Percentiles rank a stretch among this genome's conserved stretches.
Conservation (phyloP, 2,329 filamentous ascomycete genomes). For the Penicillium sp. region DNA sequence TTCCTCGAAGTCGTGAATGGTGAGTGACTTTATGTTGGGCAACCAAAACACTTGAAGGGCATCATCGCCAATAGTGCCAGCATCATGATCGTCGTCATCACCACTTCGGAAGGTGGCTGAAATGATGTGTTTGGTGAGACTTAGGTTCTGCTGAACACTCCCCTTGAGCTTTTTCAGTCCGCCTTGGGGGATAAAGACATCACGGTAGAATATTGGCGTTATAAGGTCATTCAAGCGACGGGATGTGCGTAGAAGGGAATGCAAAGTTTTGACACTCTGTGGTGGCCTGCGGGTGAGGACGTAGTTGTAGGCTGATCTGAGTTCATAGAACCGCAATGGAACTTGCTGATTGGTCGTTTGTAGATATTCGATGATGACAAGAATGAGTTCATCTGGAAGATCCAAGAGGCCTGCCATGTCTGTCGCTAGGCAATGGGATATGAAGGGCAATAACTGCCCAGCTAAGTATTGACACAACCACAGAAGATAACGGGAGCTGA, state of each 20-base stretch:
- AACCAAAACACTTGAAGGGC: constrained; percentile 2
- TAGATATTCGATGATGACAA: constrained; percentile 5
- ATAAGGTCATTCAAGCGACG: constrained; percentile 1
- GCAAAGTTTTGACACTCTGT: constrained; percentile 1
- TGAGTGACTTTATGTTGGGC: constrained; percentile 2
- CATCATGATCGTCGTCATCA: no score
- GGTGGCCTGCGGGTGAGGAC: not conserved
- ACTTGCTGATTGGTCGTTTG: not conserved
- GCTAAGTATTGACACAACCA: no score
- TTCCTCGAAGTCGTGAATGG: constrained; percentile 4
- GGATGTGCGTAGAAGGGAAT: constrained; percentile 2
- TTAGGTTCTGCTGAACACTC: constrained; percentile 1
- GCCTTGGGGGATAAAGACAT: constrained; percentile 5
- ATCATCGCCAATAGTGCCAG: not conserved
- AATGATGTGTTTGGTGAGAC: constrained; percentile 1
- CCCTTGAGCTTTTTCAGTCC: constrained; percentile 1
- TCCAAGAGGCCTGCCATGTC: constrained; percentile 5
- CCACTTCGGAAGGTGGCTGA: constrained; percentile 4
- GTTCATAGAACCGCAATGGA: constrained; percentile 1
- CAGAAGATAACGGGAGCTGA: no score
- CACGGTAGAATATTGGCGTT: constrained; percentile 4
- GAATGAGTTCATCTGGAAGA: constrained; percentile 8
- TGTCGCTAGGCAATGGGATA: not conserved
- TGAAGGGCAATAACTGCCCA: no score
- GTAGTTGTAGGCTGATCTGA: not conserved